These are phyloP conservation scores for Saccharum officinarum DNA, from an alignment of 176 grass and related monocot species.

Conservation along the genomic window DNA sequence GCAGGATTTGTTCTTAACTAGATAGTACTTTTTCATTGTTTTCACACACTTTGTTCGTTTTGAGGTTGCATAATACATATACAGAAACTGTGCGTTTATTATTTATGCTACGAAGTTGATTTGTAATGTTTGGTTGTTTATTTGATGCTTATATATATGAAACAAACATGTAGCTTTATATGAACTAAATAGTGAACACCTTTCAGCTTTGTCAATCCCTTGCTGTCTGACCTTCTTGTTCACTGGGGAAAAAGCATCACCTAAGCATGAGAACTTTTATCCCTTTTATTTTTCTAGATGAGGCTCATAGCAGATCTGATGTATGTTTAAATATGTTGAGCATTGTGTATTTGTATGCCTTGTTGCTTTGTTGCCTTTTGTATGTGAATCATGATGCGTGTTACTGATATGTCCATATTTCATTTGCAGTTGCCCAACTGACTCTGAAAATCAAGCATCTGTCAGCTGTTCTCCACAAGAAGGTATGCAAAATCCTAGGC, in stretches of 20 bases:
- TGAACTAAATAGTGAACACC: not conserved
- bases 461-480: slow-evolving; percentile 78
- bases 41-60: slow-evolving; percentile 6
- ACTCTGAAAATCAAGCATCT: slow-evolving; percentile 97
- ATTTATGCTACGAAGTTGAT: not conserved
- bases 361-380: not conserved
- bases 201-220: not conserved
- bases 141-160: not conserved
- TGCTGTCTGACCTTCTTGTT: not conserved
- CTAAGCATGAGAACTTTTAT: not conserved
- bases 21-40: not conserved
- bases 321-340: not conserved
- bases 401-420: slow-evolving; percentile 27
- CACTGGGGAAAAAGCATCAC: not conserved
- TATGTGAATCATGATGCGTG: not conserved
- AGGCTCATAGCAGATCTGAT: not conserved
- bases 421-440: slow-evolving; percentile 72
- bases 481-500: slow-evolving; percentile 48
- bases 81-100: not conserved
- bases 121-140: not conserved
- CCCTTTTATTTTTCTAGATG: not conserved
- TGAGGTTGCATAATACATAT: not conserved
- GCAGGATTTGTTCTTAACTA: not conserved
- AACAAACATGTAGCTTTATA: not conserved
- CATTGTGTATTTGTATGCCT: slow-evolving; percentile 7